Base-by-base conservation (phyloP, 176 grass and related monocot genomes). In the Areca catechu region DNA sequence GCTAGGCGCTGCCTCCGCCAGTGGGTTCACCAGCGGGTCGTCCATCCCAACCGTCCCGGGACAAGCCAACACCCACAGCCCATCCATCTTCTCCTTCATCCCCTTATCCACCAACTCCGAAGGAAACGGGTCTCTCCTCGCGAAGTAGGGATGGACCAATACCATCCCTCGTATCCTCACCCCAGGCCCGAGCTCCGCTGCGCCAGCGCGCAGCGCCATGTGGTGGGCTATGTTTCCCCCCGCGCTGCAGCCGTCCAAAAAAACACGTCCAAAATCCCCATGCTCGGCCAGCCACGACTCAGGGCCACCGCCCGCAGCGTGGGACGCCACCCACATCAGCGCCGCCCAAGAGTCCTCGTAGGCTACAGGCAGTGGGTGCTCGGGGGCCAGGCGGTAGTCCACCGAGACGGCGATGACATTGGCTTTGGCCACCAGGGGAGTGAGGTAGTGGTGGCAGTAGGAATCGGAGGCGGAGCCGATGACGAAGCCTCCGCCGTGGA, bases 111-210 rank as follows among this genome's bases (percentile, higher is more conserved):
- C 63, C 29, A 62, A 15, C 60, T 95, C 85, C 23, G 34, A 59
- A 22, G 74, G 77, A 15, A 82, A 1, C 15, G 64, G 78, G 16
- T 89, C 75, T 7, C 76, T 79, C 7, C 89, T 78, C 85, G 75
- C 85, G 24, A 95, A 89, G 71, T 82, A 95, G 0, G 89, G 85
- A 51, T 95, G 78, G 50, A 95, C 16, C 51, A 95, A 81, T 30
- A 51, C 69, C n/a, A 85, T 0, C 58, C 89, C 81, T 60, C 29
- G 34, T 43, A 43, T 43, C 34, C 34, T 43, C 34, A 12, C 34
- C 34, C 34, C 34, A 14, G 34, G 10, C 14, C 10, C 34, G 34
- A 43, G 34, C 9, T 14, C 34, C 34, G 34, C 34, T 0, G 34
- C 9, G 0, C 34, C 34, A 0, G 34, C 34, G 34, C 34, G 19